Base-by-base conservation (phyloP, 768 basidiomycete species). In the Austroboletus eburneus region DNA sequence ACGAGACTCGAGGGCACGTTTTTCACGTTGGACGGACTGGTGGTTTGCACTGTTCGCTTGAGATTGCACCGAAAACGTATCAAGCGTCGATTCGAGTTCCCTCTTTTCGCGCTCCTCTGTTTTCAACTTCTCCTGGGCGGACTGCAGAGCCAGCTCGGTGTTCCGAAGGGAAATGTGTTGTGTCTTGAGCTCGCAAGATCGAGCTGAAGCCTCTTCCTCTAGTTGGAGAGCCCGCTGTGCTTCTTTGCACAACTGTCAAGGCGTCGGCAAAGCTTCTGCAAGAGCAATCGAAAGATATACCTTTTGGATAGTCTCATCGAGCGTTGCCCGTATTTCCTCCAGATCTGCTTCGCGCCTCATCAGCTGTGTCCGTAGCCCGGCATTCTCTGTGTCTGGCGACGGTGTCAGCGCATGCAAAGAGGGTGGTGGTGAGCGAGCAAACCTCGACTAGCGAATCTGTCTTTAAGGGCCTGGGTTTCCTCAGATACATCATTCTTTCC, bases 11-110 rank as follows among this genome's bases (percentile, higher is more conserved):
- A 85, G 72, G 7, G 64, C 71, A 27, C 60, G 49, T 52, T 85
- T 86, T 48, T 86, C 85, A 43, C 71, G 71, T 58, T 80, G 74
- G 23, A 83, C 61, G 48, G 76, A 76, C n/a, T 57, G 57, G 10
- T 67, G 62, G 25, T 71, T 73, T 33, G 68, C 48, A 32, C 66
- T 68, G 23, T 75, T 70, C 9, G 71, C 62, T 49, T 79, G 72
- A 3, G 79, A 79, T n/a, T 73, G 70, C 42, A 72, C 68, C 3
- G 81, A 80, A 34, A 83, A 52, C 9, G 71, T 69, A 41, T 81
- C 78, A 16, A 87, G 68, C 34, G 72, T 75, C 25, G 73, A 66
- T 50, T 85, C 75, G 23, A 87, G 72, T 42, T 83, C 79, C 27
- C 69, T 73, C 17, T 71, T 64, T 45, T 75, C 72, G 40, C 73